Evolutionary conservation across 2,329 filamentous ascomycete genomes (phyloP).

Genomic region (Mariannaea elegans): DNA sequence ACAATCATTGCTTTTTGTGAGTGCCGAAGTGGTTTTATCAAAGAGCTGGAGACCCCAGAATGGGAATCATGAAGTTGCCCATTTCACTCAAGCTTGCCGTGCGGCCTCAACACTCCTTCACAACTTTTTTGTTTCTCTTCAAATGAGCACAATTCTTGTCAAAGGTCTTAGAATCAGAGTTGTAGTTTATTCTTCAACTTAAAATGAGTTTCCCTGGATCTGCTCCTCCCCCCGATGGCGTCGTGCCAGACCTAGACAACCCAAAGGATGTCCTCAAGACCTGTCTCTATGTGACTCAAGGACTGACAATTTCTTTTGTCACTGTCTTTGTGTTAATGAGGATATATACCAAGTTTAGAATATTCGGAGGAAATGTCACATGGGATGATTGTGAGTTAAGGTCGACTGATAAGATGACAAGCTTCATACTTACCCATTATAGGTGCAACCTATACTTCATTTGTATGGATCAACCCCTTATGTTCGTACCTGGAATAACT

Average conservation of each 20-base stretch:
- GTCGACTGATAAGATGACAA: neutral
- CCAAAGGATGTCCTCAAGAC: constrained; percentile 25
- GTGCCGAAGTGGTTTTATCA: neutral
- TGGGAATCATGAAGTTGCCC: neutral
- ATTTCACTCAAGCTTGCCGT: neutral
- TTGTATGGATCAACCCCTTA: constrained; percentile 5
- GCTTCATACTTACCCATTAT: neutral
- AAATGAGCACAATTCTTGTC: no score
- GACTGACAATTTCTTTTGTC: constrained; percentile 19
- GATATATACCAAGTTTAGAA: constrained; percentile 22
- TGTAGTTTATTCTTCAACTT: neutral
- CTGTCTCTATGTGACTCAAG: constrained; percentile 30
- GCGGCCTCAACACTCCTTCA: neutral
- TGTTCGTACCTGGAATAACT: no score
- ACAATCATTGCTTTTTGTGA: neutral
- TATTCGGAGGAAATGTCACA: constrained; percentile 22
- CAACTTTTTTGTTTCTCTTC: no score
- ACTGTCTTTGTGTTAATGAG: constrained; percentile 21
- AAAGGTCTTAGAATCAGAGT: neutral
- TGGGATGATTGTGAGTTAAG: constrained; percentile 27
- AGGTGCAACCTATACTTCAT: constrained; percentile 30
- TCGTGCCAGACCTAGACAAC: constrained; percentile 22
- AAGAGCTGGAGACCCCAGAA: neutral
- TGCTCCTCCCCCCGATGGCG: constrained; percentile 20
- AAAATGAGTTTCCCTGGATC: constrained; percentile 29